phyloP scores from a whole-genome alignment of 2,329 filamentous ascomycete species.

The Cercospora citrullina region DNA sequence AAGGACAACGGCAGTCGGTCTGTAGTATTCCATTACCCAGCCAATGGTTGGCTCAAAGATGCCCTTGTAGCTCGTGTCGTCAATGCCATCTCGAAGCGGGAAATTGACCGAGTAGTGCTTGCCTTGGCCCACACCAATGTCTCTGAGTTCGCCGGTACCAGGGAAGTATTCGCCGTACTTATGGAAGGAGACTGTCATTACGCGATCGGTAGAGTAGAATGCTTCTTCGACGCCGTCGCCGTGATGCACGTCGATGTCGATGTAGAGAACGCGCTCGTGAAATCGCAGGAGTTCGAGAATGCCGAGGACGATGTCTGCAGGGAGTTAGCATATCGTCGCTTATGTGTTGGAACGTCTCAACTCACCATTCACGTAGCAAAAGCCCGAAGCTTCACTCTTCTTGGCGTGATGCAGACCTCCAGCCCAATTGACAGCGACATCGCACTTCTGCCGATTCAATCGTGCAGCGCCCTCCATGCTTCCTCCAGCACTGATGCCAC shows the following conservation, averaged over 20 bases:
- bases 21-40: slow-evolving; percentile 68
- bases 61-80: slow-evolving; percentile 65
- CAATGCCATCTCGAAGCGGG: slow-evolving; percentile 67
- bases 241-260: slow-evolving; percentile 68
- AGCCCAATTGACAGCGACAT: slow-evolving; percentile 60
- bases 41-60: slow-evolving; percentile 69
- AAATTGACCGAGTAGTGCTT: slow-evolving; percentile 71
- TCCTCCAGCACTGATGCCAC: slow-evolving; percentile 67
- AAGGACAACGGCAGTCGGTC: slow-evolving; percentile 66
- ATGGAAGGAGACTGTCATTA: slow-evolving; percentile 72
- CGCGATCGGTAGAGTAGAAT: slow-evolving; percentile 69
- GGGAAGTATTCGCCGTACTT: slow-evolving; percentile 74
- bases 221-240: slow-evolving; percentile 70
- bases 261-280: slow-evolving; percentile 65
- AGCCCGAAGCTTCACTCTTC: slow-evolving; percentile 51
- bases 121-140: slow-evolving; percentile 66
- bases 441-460: slow-evolving; percentile 66
- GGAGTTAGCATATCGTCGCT: slow-evolving; percentile 4
- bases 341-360: not conserved
- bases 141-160: slow-evolving; percentile 66
- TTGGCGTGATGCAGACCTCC: slow-evolving; percentile 52
- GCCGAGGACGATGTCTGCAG: slow-evolving; percentile 63
- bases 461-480: slow-evolving; percentile 71
- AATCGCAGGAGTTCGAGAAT: slow-evolving; percentile 65
- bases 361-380: slow-evolving; percentile 52